phyloP scores from a whole-genome alignment of 306 rosid genomes.

The Castanea crenata region DNA sequence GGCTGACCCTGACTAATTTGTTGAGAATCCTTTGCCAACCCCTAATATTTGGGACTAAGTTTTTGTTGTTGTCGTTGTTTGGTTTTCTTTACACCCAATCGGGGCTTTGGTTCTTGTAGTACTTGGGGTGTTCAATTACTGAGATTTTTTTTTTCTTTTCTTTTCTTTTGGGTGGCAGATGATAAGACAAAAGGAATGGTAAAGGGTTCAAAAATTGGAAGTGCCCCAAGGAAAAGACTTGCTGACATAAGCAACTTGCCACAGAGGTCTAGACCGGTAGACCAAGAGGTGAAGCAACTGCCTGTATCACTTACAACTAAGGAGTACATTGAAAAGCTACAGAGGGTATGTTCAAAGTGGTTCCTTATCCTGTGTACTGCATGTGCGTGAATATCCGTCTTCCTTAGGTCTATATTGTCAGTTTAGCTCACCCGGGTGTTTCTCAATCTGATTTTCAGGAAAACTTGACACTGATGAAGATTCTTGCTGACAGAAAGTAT shows the following conservation, averaged over 20 bases:
- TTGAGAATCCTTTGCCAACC: no score
- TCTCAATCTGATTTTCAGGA: constrained; percentile 54
- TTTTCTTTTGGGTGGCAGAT: constrained; percentile 38
- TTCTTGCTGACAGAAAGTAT: constrained; percentile 71
- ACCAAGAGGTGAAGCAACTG: constrained; percentile 33
- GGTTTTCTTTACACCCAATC: background rate
- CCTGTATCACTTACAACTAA: constrained; percentile 26
- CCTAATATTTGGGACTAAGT: no score
- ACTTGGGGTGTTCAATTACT: background rate
- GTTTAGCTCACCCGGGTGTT: constrained; percentile 6
- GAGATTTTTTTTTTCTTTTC: background rate
- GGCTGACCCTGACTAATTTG: no score
- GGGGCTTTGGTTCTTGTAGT: constrained; percentile 2
- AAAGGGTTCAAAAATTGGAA: constrained; percentile 38
- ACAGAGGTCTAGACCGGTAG: constrained; percentile 17
- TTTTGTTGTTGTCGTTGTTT: background rate
- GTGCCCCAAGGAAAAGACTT: constrained; percentile 49
- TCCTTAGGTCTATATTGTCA: background rate
- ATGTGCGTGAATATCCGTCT: background rate
- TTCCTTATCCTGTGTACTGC: background rate
- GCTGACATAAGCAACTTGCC: constrained; percentile 68
- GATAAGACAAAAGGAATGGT: constrained; percentile 28
- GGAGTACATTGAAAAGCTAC: constrained; percentile 44
- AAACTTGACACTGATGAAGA: constrained; percentile 50
- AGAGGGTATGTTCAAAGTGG: constrained; percentile 36